Base-by-base conservation (phyloP, 2,329 filamentous ascomycete genomes). In the Conoideocrella luteorostrata region DNA sequence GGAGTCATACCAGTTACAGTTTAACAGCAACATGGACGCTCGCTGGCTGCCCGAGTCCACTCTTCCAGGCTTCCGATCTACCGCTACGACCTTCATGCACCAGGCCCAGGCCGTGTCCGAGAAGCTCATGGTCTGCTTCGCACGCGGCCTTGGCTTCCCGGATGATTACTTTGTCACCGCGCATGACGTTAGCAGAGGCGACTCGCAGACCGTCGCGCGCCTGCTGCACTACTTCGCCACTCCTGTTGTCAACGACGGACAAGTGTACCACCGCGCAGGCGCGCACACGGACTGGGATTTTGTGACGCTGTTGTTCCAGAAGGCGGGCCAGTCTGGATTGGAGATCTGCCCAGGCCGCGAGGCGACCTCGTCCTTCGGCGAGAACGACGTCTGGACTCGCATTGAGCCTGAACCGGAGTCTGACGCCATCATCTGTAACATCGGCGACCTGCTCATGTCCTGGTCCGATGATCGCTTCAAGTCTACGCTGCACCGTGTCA, bases 381-480 rank as follows among this genome's bases (percentile, higher is more conserved):
- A 72, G 36, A 76, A 77, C 1, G 78, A 83, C 52, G 61, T 60
- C 0, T 84, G 80, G 80, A 84, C 79, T 9, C 77, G 77, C 46
- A 70, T 84, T n/a, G 71, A 77, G 48, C 74, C 74, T 5, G 61
- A 56, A 2, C 64, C 65, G 0, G 75, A 71, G 1, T 72, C 72
- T 47, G 17, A 36, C 17, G 34, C 18, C 34, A 77, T 80, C 44
- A 74, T 84, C 7, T 83, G 79, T 59, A 83, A 82, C 52, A 79
- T 83, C 47, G 80, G 80, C 4, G 80, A 84, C 55, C 63, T 84
- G 43, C 65, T 84, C 13, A 83, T 84, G 80, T 74, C 68, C 33
- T 82, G 80, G 78, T 77, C 71, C 22, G 80, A 84, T 54, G 81
- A 84, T 57, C 71, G 78, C 17, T 82, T 84, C 66, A 84, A 83